These are phyloP conservation scores for Clonostachys solani DNA, from an alignment of 2,329 filamentous ascomycete genomes.

Conservation along the genomic window DNA sequence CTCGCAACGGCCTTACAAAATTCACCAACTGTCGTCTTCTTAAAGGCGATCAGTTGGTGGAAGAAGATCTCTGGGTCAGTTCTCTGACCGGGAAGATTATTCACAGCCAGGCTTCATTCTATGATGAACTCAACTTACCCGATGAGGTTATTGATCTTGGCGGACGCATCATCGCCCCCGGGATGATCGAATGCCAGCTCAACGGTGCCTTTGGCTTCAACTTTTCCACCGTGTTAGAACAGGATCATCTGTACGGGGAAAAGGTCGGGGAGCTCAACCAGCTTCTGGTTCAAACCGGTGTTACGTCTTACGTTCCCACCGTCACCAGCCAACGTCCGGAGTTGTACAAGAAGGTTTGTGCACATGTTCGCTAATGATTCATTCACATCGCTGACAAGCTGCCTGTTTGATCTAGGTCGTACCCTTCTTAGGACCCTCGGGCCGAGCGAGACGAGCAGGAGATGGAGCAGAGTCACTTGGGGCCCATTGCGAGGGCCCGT, in stretches of 20 bases:
- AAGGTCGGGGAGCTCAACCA: slow-evolving; percentile 69
- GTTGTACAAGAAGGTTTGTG: slow-evolving; percentile 69
- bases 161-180: slow-evolving; percentile 79
- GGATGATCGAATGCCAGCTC: slow-evolving; percentile 86
- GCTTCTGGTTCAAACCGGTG: slow-evolving; percentile 70
- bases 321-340: slow-evolving; percentile 77
- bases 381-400: background rate
- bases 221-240: slow-evolving; percentile 74
- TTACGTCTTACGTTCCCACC: slow-evolving; percentile 85
- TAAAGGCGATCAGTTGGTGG: slow-evolving; percentile 61
- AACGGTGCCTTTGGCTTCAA: slow-evolving; percentile 94
- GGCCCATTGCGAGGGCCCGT: slow-evolving; percentile 88
- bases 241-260: slow-evolving; percentile 65
- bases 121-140: slow-evolving; percentile 63
- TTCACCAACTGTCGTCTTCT: slow-evolving; percentile 85
- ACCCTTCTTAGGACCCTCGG: slow-evolving; percentile 73
- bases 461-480: slow-evolving; percentile 84
- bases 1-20: slow-evolving; percentile 65
- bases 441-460: slow-evolving; percentile 48
- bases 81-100: slow-evolving; percentile 78
- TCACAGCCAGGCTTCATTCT: slow-evolving; percentile 62
- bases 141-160: slow-evolving; percentile 75
- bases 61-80: slow-evolving; percentile 86
- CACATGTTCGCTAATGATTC: background rate
- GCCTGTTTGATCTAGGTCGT: slow-evolving; percentile 44